phyloP scores from a whole-genome alignment of 306 rosid species.

The Castanopsis chinensis region DNA sequence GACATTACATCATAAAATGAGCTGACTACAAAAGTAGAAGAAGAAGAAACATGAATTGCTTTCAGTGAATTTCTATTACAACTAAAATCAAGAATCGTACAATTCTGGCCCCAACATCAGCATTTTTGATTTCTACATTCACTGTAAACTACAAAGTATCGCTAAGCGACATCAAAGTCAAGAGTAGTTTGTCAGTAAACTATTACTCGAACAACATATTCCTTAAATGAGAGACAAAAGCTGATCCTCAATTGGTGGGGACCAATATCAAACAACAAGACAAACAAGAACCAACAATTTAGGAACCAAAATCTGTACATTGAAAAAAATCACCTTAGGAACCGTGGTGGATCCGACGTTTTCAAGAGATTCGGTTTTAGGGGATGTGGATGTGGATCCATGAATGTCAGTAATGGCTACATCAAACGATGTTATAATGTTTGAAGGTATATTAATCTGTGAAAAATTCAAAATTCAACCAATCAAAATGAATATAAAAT shows the following conservation, averaged over 20 bases:
- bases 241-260: not conserved
- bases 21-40: not conserved
- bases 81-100: not conserved
- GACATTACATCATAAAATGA: not conserved
- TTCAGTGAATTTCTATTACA: not conserved
- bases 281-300: not conserved
- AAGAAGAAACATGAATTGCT: no score
- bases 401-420: conserved; percentile 55
- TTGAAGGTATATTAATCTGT: conserved; percentile 84
- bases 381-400: conserved; percentile 19
- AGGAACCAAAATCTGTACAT: not conserved
- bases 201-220: not conserved
- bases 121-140: not conserved
- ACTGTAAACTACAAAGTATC: conserved; percentile 2
- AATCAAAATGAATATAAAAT: not conserved
- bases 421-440: conserved; percentile 63
- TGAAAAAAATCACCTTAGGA: conserved; percentile 51
- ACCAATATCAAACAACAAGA: not conserved
- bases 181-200: not conserved
- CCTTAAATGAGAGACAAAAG: not conserved
- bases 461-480: conserved; percentile 20
- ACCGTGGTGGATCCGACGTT: conserved; percentile 47
- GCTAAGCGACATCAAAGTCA: not conserved
- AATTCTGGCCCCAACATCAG: not conserved
- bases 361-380: conserved; percentile 50